Evolutionary conservation across 495 filamentous ascomycete genomes (phyloP), one percentile per base, ranked within the genome.

Genomic region (Talaromyces thailandensis): DNA sequence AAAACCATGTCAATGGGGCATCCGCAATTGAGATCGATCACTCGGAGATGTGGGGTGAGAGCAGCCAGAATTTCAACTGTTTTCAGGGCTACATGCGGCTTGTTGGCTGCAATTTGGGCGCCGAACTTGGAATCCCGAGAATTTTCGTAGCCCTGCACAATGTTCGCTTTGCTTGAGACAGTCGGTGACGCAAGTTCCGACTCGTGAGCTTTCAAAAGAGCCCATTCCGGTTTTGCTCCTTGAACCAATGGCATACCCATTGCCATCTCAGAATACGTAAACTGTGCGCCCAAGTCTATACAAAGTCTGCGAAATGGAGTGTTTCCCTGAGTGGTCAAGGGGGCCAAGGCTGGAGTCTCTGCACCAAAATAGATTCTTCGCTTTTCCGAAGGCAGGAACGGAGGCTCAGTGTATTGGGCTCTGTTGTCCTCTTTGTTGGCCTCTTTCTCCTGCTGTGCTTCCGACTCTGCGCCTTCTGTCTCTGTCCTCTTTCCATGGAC

Each of bases 251-350:
- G 91, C 66, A 96, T 73, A 40, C 91, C 85, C 86, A 98, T 90
- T 4, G 95, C 94, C 94, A 98, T 98, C 70, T 98, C 94, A 0
- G 94, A 98, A 77, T 96, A 98, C 3, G 93, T 98, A 37, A 95
- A 76, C 65, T 96, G 90, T 21, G 94, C 93, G 24, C 94, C 95
- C 21, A 97, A 83, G 58, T 88, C 86, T 0, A 87, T 85, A 68
- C 94, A 98, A n/a, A 98, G 84, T 58, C 95, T 84, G 51, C 94
- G 88, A 78, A 96, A 98, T 1, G 94, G 95, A 28, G 98, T 77
- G 67, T 98, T 98, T n/a, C 94, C 94, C 73, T 97, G 94, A 2
- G 94, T 98, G 0, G 94, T 90, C 56, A 90, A 73, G 48, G 94
- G 94, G 3, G 95, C 94, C 18, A 98, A 81, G 25, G 92, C 83